Base-by-base conservation (phyloP, 164 flowering plant species). In the Dillenia turbinata region DNA sequence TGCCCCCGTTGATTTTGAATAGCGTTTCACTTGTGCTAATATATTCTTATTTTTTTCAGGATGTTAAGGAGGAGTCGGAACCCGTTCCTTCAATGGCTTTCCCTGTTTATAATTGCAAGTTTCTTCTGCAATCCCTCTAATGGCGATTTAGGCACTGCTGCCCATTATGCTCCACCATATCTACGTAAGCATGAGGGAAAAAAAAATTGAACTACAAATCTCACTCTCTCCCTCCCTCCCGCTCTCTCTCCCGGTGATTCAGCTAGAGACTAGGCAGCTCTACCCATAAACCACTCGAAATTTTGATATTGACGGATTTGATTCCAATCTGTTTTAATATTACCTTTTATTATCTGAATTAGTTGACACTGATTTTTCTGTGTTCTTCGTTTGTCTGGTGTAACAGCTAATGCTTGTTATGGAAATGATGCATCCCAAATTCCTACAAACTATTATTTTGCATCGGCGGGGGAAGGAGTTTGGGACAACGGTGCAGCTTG, bases 401-500 rank as follows among this genome's bases (percentile, higher is more conserved):
- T 2, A 62, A 10, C 73, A 82, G 86, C 86, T 9, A 75, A 81
- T 0, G 86, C 81, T 0, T 82, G 86, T 49, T 63, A 26, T 26
- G 81, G 83, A 10, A 62, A 45, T 26, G 81, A 79, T 26, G 7
- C 46, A 12, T 55, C 74, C 1, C 67, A 69, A 63, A 74, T 79
- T 14, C 83, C 82, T 19, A 22, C 76, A 40, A 69, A 59, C 68
- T 65, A 68, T 66, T 50, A 77, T 48, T 82, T 82, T 46, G 86
- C 70, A 26, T 65, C 83, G 26, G 82, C 86, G 12, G 80, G 86
- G 5, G 83, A 79, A 33, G 83, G 79, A 44, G 66, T 77, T 64
- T 82, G 86, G 86, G 83, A 82, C 67, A 82, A 82, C 22, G 86
- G 86, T 0, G 86, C 86, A 0, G 75, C 83, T 5, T 82, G 86